Evolutionary conservation across 192 early-diverging fungal genomes (phyloP).

Genomic region (Oehlia diaphana): DNA sequence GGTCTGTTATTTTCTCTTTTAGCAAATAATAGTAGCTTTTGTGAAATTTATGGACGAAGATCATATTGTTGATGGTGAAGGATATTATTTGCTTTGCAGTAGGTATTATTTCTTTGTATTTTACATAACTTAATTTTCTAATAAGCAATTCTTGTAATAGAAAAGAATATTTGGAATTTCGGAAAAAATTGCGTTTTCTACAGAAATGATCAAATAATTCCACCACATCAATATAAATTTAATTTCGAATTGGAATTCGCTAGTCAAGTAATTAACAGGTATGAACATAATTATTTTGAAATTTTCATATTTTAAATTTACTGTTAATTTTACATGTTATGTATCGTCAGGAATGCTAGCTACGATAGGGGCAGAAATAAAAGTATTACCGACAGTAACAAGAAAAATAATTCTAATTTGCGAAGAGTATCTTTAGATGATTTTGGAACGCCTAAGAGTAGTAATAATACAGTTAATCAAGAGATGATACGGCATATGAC

Average conservation of each 20-base stretch:
- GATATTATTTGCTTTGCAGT: not conserved
- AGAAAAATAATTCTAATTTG: not conserved
- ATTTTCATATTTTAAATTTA: too few species aligned
- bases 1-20: not conserved
- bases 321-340: not conserved
- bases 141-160: not conserved
- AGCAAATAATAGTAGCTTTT: not conserved
- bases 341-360: not conserved
- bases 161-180: not conserved
- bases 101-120: not conserved
- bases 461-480: not conserved
- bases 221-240: not conserved
- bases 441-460: not conserved
- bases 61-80: not conserved
- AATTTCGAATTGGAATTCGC: not conserved
- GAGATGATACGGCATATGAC: not conserved
- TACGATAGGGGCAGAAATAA: not conserved
- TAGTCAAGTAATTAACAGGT: not conserved
- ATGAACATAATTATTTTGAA: not conserved
- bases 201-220: not conserved
- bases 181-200: not conserved
- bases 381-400: not conserved
- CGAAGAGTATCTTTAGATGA: not conserved
- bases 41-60: not conserved
- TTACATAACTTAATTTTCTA: not conserved